Conservation (phyloP, 2,329 filamentous ascomycete species). For the Neonectria magnoliae region DNA sequence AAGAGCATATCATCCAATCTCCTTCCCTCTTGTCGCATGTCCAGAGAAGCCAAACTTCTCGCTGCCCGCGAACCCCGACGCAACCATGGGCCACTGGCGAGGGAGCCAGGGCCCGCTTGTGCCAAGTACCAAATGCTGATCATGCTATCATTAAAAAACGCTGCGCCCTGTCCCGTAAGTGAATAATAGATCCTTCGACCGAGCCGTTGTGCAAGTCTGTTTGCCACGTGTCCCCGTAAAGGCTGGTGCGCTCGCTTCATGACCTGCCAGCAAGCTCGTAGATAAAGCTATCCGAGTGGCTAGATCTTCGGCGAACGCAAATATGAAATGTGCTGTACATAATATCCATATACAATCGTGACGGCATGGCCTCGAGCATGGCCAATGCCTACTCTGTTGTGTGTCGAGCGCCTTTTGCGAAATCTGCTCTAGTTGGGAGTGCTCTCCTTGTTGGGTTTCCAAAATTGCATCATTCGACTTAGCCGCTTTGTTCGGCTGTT, state of each 20-base stretch:
- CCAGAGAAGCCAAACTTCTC: conserved; percentile 17
- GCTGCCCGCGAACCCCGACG: conserved; percentile 25
- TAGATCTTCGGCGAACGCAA: conserved; percentile 20
- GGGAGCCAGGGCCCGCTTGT: conserved; percentile 40
- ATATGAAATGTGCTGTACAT: conserved; percentile 48
- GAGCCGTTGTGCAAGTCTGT: conserved; percentile 29
- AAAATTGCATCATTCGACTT: conserved; percentile 82
- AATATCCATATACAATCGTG: conserved; percentile 51
- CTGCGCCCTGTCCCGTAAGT: conserved; percentile 39
- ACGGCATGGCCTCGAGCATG: conserved; percentile 35
- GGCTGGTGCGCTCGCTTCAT: conserved; percentile 2
- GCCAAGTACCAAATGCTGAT: conserved; percentile 49
- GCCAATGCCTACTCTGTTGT: conserved; percentile 26
- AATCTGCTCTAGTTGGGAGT: conserved; percentile 37
- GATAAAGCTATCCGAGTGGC: conserved; percentile 15
- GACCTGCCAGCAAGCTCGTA: conserved; percentile 16
- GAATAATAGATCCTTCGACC: conserved; percentile 26
- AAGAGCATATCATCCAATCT: conserved; percentile 29
- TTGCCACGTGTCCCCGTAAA: conserved; percentile 15
- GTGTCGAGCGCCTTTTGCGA: conserved; percentile 3
- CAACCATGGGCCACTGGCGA: conserved; percentile 28
- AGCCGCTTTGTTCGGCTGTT: conserved; percentile 74
- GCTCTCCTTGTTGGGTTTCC: conserved; percentile 68
- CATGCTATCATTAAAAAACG: conserved; percentile 53
- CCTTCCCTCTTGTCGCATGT: conserved; percentile 19